A percentile compares a stretch with the other conserved stretches of the same genome.
phyloP scores from a whole-genome alignment of 2,329 filamentous ascomycete genomes.

The Diaporthe nobilis region DNA sequence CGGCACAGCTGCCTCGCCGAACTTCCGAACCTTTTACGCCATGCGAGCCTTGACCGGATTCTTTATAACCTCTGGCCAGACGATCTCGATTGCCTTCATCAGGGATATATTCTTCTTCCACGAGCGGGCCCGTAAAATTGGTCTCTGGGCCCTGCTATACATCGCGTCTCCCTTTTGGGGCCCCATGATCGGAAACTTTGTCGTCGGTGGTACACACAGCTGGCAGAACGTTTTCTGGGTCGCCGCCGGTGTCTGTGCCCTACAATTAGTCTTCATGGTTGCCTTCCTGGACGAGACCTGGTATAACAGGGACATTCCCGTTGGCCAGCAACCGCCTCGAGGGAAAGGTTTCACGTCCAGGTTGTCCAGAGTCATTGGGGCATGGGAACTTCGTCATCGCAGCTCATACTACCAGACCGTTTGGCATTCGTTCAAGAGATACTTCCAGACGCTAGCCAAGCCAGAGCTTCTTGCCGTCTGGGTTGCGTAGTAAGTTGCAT shows the following conservation, averaged over 20 bases:
- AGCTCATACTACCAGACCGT: conserved; percentile 3
- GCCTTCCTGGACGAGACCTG: conserved; percentile 34
- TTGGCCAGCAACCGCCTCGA: neutral
- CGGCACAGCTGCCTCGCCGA: conserved; percentile 44
- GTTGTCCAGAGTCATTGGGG: neutral
- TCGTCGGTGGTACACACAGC: conserved; percentile 47
- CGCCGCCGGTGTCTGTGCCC: conserved; percentile 46
- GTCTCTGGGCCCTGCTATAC: conserved; percentile 48
- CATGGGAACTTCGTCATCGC: conserved; percentile 19
- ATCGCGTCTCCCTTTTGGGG: conserved; percentile 49
- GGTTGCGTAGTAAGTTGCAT: conserved; percentile 7
- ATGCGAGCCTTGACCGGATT: conserved; percentile 56
- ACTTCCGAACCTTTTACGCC: conserved; percentile 46
- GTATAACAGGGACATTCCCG: conserved; percentile 18
- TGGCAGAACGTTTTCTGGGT: conserved; percentile 54
- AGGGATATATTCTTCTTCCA: conserved; percentile 66
- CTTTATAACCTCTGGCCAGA: conserved; percentile 62
- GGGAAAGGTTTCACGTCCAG: neutral
- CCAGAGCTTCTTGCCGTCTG: conserved; percentile 6
- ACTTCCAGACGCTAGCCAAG: neutral
- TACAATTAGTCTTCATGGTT: conserved; percentile 49
- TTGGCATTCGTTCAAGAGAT: conserved; percentile 16
- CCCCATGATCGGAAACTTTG: conserved; percentile 51
- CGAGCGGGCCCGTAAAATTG: conserved; percentile 55
- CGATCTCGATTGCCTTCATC: conserved; percentile 48